Conservation (phyloP, 2,329 filamentous ascomycete genomes). For the Aulographum hederae region DNA sequence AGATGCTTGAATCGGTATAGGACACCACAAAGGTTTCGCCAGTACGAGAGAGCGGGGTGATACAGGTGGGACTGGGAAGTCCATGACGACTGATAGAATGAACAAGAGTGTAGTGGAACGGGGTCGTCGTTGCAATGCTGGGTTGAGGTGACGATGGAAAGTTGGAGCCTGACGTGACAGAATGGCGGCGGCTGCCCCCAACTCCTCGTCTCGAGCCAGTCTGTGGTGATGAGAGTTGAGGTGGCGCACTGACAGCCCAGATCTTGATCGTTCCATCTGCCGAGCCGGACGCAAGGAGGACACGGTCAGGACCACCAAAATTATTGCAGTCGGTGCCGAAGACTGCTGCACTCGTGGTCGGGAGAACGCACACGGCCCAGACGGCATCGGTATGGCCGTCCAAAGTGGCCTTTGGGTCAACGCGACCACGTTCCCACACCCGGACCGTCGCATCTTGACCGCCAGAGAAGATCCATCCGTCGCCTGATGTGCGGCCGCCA, state of each 20-base stretch:
- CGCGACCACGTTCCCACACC: slow-evolving; percentile 86
- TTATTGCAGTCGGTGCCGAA: slow-evolving; percentile 56
- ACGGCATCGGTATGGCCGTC: slow-evolving; percentile 92
- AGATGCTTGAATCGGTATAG: slow-evolving; percentile 74
- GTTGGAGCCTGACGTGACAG: slow-evolving; percentile 83
- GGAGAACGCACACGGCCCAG: slow-evolving; percentile 86
- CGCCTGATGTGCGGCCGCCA: slow-evolving; percentile 69
- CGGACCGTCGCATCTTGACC: slow-evolving; percentile 85
- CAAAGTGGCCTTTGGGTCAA: slow-evolving; percentile 87
- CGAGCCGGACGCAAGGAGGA: slow-evolving; percentile 77
- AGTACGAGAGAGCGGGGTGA: slow-evolving; percentile 65
- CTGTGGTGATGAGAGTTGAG: slow-evolving; percentile 62
- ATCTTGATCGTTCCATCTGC: slow-evolving; percentile 84
- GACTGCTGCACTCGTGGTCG: slow-evolving; percentile 59
- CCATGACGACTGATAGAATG: slow-evolving; percentile 65
- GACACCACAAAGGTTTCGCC: slow-evolving; percentile 87
- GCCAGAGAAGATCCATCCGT: slow-evolving; percentile 97
- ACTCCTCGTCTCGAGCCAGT: slow-evolving; percentile 48
- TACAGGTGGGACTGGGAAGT: slow-evolving; percentile 67
- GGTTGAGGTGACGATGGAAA: slow-evolving; percentile 84
- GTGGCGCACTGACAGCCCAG: slow-evolving; percentile 86
- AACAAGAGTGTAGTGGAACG: slow-evolving; percentile 74
- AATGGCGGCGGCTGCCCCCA: slow-evolving; percentile 69
- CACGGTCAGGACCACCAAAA: slow-evolving; percentile 67
- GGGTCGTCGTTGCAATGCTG: slow-evolving; percentile 65